Conservation (phyloP, 176 grass and related monocot genomes). For the Miscanthus lutarioriparius region DNA sequence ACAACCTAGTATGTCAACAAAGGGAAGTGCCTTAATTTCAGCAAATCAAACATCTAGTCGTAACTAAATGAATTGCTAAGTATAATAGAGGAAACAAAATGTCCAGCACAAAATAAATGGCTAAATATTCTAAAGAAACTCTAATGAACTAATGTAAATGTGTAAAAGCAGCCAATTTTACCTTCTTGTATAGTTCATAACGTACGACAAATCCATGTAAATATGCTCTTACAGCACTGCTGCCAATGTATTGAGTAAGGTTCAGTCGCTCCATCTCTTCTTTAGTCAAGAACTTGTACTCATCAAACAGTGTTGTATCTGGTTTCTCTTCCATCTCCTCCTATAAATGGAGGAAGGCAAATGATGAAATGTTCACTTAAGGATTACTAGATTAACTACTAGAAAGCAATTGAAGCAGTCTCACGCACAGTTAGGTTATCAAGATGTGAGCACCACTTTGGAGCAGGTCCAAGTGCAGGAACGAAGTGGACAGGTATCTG, state of each 20-base stretch:
- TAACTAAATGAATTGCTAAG: neutral
- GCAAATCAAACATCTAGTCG: constrained; percentile 3
- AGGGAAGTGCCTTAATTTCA: neutral
- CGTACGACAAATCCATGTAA: constrained; percentile 80
- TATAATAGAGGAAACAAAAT: neutral
- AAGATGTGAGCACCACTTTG: constrained; percentile 96
- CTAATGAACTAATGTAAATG: neutral
- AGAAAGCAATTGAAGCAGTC: neutral
- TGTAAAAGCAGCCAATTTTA: constrained; percentile 33
- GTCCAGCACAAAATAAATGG: neutral
- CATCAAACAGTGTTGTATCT: constrained; percentile 69
- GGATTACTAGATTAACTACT: neutral
- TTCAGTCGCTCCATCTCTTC: constrained; percentile 85
- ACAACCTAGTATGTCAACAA: neutral
- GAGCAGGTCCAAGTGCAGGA: constrained; percentile 88
- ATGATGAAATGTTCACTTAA: constrained; percentile 3
- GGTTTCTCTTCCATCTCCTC: constrained; percentile 95
- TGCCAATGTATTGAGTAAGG: constrained; percentile 70
- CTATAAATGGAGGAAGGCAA: constrained; percentile 45
- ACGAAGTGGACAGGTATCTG: constrained; percentile 92
- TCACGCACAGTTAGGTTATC: constrained; percentile 86
- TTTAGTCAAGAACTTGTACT: constrained; percentile 83
- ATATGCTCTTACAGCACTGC: constrained; percentile 57
- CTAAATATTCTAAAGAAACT: neutral
- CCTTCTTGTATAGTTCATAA: constrained; percentile 84